Evolutionary conservation across 768 basidiomycete species (phyloP), one percentile per base, ranked within the genome.

Genomic region (Lactarius vividus): DNA sequence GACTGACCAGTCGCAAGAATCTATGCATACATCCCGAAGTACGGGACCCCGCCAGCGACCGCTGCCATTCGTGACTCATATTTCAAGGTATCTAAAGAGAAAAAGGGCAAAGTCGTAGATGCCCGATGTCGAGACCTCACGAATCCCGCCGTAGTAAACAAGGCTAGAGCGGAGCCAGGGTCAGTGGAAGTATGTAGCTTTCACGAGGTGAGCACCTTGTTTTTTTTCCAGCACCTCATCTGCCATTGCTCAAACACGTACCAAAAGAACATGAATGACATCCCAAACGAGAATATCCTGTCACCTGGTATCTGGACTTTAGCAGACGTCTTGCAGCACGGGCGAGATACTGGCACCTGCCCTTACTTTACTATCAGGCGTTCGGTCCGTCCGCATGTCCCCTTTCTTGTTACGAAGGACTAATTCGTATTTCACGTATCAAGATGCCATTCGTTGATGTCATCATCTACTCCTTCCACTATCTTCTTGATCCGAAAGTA

Each of bases 381-480:
- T 72, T 98, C 97, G 97, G 96, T 95, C 35, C 58, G 71, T 70
- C 82, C 8, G 53, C 73, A n/a, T 35, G 7, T 57, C 49, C 55
- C 31, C 15, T 26, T 49, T 37, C 26, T 28, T n/a, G 15, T 31
- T 16, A 35, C 16, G 53, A 29, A 39, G 54, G 18, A 23, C 33
- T 57, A 57, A 61, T 53, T 53, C 62, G 8, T 46, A 28, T 49
- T 28, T 26, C 23, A 15, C 13, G 11, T 26, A 20, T 28, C 31
- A 69, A 98, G 96, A 90, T 99, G 86, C 89, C 94, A 0, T 96
- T 96, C 76, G 92, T 92, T 42, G 93, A 97, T 74, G 83, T 98
- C 71, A 87, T 99, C 76, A 98, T 99, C 76, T 99, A 98, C 75
- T 99, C 97, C 23, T 99, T 98, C 77, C 97, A 99, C 76, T 99